Base-by-base conservation (phyloP, 345 rosid genomes). In the Schrenkiella parvula region DNA sequence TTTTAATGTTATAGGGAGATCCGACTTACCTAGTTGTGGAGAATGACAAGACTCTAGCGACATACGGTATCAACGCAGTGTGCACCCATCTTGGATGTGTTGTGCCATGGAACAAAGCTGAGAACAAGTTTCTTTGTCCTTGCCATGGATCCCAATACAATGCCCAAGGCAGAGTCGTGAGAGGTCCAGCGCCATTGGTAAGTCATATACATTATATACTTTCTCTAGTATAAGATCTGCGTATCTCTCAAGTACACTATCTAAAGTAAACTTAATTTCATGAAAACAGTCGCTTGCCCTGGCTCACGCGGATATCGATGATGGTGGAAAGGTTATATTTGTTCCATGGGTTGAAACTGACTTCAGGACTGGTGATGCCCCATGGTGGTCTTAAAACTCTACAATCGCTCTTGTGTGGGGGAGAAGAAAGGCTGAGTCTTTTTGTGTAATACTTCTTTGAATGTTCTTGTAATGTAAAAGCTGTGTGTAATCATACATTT, bases 141-240 rank as follows among this genome's bases (percentile, higher is more conserved):
- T 93, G 97, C 86, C 97, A 93, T 64, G 97, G 96, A 35, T 93
- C 98, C n/a, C 97, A 93, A 73, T 93, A 93, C 90, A 93, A 93
- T 21, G 80, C 92, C 6, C 95, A 93, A 83, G 98, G 98, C 57
- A 88, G 80, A 84, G 98, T 93, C 37, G 97, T 93, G 56, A 81
- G 98, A 80, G 98, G 98, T 38, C 98, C 98, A 21, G 97, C 97
- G 5, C 98, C 98, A 38, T 76, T 93, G 88, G 98, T 93, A 75
- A 86, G 92, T 74, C 48, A 17, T 28, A 18, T 37, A 44, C 28
- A 76, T 46, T 38, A 28, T 38, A 28, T 23, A 26, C 25, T 10
- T 15, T 41, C 38, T 58, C 22, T 59, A 18, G 17, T 6, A 57
- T 34, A 35, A 34, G 66, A 15, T 4, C 11, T 48, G 29, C 2